Base-by-base conservation (phyloP, 306 rosid genomes). In the Begonia peltatifolia region DNA sequence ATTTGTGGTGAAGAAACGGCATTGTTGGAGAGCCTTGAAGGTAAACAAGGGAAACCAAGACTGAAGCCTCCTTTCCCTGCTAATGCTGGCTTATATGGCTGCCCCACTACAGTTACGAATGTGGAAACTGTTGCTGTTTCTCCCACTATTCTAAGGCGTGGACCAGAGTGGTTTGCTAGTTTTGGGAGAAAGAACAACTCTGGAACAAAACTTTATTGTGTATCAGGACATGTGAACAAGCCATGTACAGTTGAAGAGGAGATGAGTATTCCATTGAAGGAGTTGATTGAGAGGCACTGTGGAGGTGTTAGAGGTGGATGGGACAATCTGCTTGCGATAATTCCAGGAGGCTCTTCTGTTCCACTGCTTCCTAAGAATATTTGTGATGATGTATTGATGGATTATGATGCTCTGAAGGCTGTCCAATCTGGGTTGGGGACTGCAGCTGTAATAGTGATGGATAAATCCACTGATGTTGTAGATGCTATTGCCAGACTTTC, bases 11-110 rank as follows among this genome's bases (percentile, higher is more conserved):
- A 90, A 76, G 99, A 90, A 71, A 90, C 96, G 15, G 96, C 99
- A 16, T 92, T 90, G 42, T 65, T 90, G 72, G 99, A 90, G 79
- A 90, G 99, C 63, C 96, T 90, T 62, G 99, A 90, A 81, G 99
- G 99, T 72, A 90, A 86, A 63, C 99, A 90, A 76, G 99, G 99
- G 55, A 90, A 90, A 50, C 99, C 99, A 48, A 75, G 99, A 81
- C 63, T 90, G 77, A 90, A 90, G 81, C 99, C 99, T n/a, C 99
- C 96, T 59, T 90, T 90, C 77, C 99, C 99, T 9, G 99, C 99
- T 57, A 90, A 90, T 75, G 92, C 96, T 35, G 99, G 99, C 44
- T 74, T 90, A 64, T 90, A 90, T 60, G 99, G 99, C 54, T 90
- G 99, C 55, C 99, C 99, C 47, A 86, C 96, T 58, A 90, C 96